phyloP scores from a whole-genome alignment of 768 basidiomycete genomes.

The Leccinum rimulosum region DNA sequence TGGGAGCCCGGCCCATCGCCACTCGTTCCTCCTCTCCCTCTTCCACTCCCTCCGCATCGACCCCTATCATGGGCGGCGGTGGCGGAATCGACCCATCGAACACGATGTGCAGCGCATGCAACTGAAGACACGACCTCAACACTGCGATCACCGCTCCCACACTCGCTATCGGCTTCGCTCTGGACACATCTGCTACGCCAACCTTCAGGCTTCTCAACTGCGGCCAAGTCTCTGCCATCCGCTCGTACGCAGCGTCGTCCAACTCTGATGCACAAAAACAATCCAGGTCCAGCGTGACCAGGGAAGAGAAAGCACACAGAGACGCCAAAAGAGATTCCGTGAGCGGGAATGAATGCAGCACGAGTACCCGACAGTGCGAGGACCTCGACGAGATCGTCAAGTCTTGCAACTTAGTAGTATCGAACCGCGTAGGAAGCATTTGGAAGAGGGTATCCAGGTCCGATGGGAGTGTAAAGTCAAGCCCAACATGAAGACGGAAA shows the following conservation, averaged over 20 bases:
- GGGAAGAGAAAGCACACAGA: conserved; percentile 6
- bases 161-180: conserved; percentile 9
- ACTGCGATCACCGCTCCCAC: conserved; percentile 14
- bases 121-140: conserved; percentile 8
- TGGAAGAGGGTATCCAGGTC: conserved; percentile 11
- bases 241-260: conserved; percentile 11
- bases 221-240: conserved; percentile 9
- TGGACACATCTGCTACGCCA: not conserved
- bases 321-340: not conserved
- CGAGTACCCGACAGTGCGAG: not conserved
- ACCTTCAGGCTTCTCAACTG: conserved; percentile 13
- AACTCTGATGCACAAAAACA: conserved; percentile 9
- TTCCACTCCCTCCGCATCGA: not conserved
- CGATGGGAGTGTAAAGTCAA: not conserved
- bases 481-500: conserved; percentile 3
- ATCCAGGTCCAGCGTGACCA: conserved; percentile 9
- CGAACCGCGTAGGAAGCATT: conserved; percentile 5
- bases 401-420: not conserved
- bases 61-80: not conserved
- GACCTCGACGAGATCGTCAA: conserved; percentile 11
- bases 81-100: conserved; percentile 16
- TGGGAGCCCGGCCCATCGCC: not conserved
- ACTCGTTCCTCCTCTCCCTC: not conserved
- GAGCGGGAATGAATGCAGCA: conserved; percentile 1
- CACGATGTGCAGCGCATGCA: conserved; percentile 13